Percentiles rank a stretch among this genome's conserved stretches.
Evolutionary conservation across 768 basidiomycete genomes (phyloP).

Genomic region (Paxillus involutus): DNA sequence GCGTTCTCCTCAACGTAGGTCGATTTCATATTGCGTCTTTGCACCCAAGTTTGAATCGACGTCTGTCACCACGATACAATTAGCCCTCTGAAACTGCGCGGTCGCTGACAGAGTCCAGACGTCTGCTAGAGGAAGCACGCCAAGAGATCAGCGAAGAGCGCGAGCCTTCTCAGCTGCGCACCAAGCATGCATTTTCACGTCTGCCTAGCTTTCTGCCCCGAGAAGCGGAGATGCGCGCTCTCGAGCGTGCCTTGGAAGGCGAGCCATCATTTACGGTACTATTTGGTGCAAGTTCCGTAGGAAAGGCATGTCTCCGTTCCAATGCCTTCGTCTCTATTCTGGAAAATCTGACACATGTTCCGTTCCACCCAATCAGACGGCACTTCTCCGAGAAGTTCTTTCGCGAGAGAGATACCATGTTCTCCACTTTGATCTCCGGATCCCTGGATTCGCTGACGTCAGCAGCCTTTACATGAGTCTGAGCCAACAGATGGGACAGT

Average conservation of each 20-base stretch:
- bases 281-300: constrained; percentile 79
- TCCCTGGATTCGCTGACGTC: constrained; percentile 82
- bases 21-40: background rate
- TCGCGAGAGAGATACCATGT: constrained; percentile 70
- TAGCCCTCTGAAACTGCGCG: constrained; percentile 80
- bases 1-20: constrained; percentile 72
- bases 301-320: constrained; percentile 54
- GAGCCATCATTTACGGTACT: constrained; percentile 80
- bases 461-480: constrained; percentile 75
- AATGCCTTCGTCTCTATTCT: background rate
- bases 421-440: constrained; percentile 80
- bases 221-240: constrained; percentile 59
- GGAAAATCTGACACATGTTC: background rate
- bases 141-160: constrained; percentile 69
- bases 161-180: constrained; percentile 63
- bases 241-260: constrained; percentile 62
- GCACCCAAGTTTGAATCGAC: constrained; percentile 8
- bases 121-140: constrained; percentile 74
- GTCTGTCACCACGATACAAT: constrained; percentile 5
- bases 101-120: constrained; percentile 75
- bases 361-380: constrained; percentile 48
- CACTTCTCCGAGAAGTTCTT: constrained; percentile 76
- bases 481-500: constrained; percentile 79
- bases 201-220: constrained; percentile 75
- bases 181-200: constrained; percentile 77